phyloP scores from a whole-genome alignment of 1,284 basidiomycete species.

The Puccinia polysora region DNA sequence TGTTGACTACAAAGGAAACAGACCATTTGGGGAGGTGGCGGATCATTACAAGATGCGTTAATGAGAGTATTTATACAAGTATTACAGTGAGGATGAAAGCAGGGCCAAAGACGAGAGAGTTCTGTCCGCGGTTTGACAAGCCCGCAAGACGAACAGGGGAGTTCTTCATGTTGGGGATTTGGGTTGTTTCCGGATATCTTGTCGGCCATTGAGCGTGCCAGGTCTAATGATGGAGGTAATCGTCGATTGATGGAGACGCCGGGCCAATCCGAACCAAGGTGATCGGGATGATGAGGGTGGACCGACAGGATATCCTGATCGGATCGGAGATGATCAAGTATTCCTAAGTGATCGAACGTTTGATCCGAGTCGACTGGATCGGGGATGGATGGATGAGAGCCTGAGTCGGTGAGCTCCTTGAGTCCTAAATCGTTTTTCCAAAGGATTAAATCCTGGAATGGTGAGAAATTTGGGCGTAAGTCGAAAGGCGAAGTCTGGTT shows the following conservation, averaged over 20 bases:
- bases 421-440: too few relatives aligned
- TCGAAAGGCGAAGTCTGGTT: too few relatives aligned
- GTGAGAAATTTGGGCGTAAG: too few relatives aligned
- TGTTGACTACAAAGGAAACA: conserved; percentile 27
- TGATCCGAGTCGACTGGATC: not conserved
- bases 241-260: not conserved
- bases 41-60: conserved; percentile 30
- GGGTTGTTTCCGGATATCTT: not conserved
- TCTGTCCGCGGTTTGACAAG: not conserved
- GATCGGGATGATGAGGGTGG: not conserved
- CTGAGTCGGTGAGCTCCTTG: too few relatives aligned
- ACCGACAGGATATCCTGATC: not conserved
- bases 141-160: conserved; percentile 28
- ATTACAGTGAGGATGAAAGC: conserved; percentile 14
- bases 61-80: conserved; percentile 34
- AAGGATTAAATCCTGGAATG: too few relatives aligned
- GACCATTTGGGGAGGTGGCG: not conserved
- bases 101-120: conserved; percentile 22
- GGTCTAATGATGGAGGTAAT: not conserved
- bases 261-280: not conserved
- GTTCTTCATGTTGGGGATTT: not conserved
- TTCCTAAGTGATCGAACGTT: conserved; percentile 7
- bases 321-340: conserved; percentile 11
- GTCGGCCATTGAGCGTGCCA: not conserved
- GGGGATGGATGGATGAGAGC: too few relatives aligned